A percentile compares a stretch with the other conserved stretches of the same genome.
Conservation (phyloP, 805 yeast species). For the Metschnikowia hibisci region DNA sequence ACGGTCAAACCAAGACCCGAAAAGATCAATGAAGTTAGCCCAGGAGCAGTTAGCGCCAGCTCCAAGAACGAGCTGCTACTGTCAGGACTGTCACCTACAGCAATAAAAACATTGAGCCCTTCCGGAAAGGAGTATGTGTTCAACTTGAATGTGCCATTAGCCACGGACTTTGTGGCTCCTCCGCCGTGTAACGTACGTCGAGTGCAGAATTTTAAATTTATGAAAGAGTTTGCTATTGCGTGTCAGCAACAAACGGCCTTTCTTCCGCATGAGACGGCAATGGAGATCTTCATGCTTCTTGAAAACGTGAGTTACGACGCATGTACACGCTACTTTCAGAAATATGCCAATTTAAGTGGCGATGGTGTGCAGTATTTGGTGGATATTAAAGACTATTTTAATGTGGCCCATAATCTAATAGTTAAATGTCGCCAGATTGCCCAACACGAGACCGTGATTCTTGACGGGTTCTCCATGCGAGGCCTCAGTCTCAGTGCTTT, state of each 20-base stretch:
- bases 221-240: conserved; percentile 6
- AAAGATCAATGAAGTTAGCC: not conserved
- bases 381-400: conserved; percentile 13
- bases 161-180: conserved; percentile 9
- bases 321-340: conserved; percentile 7
- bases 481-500: conserved; percentile 9
- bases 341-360: conserved; percentile 9
- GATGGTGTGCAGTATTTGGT: conserved; percentile 12
- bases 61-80: conserved; percentile 1
- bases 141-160: conserved; percentile 9
- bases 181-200: conserved; percentile 9
- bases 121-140: not conserved
- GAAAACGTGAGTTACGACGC: conserved; percentile 3
- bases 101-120: conserved; percentile 1
- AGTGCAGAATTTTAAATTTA: conserved; percentile 9
- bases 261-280: conserved; percentile 4
- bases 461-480: conserved; percentile 8
- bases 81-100: conserved; percentile 4
- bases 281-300: conserved; percentile 4
- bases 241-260: conserved; percentile 6
- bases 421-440: conserved; percentile 5
- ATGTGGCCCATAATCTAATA: conserved; percentile 10
- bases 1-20: not conserved
- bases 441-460: not conserved
- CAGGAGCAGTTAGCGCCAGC: not conserved